Base-by-base conservation (phyloP, 148 eudicot species). In the Bassia scoparia region DNA sequence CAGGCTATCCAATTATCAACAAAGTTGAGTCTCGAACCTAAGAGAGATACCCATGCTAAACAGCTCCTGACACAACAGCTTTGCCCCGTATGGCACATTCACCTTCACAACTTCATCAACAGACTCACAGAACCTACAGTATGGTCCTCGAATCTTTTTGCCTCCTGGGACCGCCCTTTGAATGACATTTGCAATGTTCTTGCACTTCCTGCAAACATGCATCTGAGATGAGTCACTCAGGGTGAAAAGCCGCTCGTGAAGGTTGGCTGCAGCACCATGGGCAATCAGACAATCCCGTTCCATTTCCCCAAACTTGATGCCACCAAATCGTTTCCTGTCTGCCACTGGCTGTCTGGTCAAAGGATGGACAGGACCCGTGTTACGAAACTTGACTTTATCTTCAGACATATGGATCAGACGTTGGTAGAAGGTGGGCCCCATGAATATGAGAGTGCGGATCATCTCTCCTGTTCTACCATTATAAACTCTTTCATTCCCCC, bases 261-360 rank as follows among this genome's bases (percentile, higher is more conserved):
- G 89, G 76, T 94, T 94, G 7, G 90, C 85, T 14, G 97, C 81
- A 10, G 98, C 98, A 52, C 98, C 98, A 21, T 94, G 98, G 64
- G 97, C 98, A 3, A 94, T 94, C 8, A 94, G 90, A 67, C 98
- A 89, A 74, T 94, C 98, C 0, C 98, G 82, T 60, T 94, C 98
- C 98, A 94, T 94, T 70, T 94, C 97, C 3, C 97, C 98, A 35
- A 94, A 94, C 56, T 94, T 94, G 64, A 94, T 85, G n/a, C 98
- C 98, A 15, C 98, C 98, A 44, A 94, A 94, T 0, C 98, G 84
- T 73, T 94, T 94, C 67, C 98, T 67, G 81, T 94, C 98, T 13
- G 97, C 90, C 70, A 94, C 98, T 0, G 98, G 98, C 77, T 94
- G 98, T 50, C 97, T 80, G 44, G 98, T 94, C 54, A 94, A 89